Percentiles rank a stretch among this genome's conserved stretches.
Evolutionary conservation across 73 alveolate genomes (phyloP).

Genomic region (Paramecium tetraurelia): DNA sequence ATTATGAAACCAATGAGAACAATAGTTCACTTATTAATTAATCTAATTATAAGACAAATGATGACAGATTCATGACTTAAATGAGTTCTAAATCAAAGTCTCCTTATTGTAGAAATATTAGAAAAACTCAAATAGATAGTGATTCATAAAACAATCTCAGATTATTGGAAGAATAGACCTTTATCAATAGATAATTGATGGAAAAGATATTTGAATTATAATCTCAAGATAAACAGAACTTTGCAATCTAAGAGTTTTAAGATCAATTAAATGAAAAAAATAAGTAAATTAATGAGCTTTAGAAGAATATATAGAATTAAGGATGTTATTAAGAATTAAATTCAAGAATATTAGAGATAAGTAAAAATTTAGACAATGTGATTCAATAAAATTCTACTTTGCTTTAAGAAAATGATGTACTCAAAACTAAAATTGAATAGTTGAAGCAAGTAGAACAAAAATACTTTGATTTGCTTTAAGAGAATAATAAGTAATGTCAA

Average conservation of each 20-base stretch:
- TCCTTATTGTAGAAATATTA: background rate
- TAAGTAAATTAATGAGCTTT: background rate
- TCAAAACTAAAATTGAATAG: background rate
- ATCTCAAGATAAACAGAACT: background rate
- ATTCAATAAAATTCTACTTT: background rate
- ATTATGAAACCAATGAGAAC: background rate
- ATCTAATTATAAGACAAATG: conserved; percentile 9
- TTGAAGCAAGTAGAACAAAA: background rate
- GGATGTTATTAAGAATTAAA: background rate
- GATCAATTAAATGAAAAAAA: background rate
- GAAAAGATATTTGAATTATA: conserved; percentile 7
- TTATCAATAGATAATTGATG: background rate
- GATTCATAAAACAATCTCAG: background rate
- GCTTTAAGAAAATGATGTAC: background rate
- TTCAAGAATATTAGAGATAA: background rate
- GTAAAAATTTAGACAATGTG: background rate
- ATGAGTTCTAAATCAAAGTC: conserved; percentile 40
- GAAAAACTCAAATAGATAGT: background rate
- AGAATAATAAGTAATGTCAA: background rate
- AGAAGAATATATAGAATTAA: background rate
- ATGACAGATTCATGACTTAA: background rate
- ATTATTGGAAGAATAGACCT: background rate
- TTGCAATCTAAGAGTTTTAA: background rate
- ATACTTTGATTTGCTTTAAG: background rate
- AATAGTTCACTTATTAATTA: background rate